Conservation (phyloP, 2,329 filamentous ascomycete species). For the Atkinsonella texensis region DNA sequence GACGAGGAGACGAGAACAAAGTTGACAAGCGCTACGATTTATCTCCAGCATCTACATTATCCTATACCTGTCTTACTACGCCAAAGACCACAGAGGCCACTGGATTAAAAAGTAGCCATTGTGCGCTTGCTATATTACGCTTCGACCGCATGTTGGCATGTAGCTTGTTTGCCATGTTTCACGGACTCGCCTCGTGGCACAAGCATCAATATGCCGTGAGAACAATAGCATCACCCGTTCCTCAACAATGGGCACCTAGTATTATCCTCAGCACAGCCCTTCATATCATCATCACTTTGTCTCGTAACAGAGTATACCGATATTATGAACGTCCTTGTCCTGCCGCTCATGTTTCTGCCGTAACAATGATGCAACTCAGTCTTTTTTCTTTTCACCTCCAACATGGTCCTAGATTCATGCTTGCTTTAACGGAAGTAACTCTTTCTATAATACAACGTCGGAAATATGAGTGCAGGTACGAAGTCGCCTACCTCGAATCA, state of each 20-base stretch:
- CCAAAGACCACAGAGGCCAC: no score
- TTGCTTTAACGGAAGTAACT: background rate
- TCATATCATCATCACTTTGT: background rate
- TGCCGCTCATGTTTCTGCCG: no score
- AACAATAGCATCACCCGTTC: slow-evolving; percentile 1
- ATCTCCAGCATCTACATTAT: no score
- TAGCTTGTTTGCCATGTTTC: background rate
- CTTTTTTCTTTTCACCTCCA: background rate
- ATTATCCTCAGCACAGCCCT: background rate
- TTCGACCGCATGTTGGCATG: background rate
- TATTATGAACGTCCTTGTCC: background rate
- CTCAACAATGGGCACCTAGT: background rate
- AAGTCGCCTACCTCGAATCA: background rate
- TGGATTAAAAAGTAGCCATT: background rate
- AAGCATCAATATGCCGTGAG: background rate
- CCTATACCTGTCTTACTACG: no score
- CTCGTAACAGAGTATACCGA: background rate
- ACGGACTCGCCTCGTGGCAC: background rate
- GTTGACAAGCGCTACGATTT: no score
- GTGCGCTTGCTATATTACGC: background rate
- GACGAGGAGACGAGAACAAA: no score
- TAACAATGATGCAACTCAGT: background rate
- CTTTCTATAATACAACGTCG: background rate
- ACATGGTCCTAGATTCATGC: background rate
- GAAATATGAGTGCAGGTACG: background rate